Conservation (phyloP, 495 filamentous ascomycete species). For the Thermochaetoides thermophila region DNA sequence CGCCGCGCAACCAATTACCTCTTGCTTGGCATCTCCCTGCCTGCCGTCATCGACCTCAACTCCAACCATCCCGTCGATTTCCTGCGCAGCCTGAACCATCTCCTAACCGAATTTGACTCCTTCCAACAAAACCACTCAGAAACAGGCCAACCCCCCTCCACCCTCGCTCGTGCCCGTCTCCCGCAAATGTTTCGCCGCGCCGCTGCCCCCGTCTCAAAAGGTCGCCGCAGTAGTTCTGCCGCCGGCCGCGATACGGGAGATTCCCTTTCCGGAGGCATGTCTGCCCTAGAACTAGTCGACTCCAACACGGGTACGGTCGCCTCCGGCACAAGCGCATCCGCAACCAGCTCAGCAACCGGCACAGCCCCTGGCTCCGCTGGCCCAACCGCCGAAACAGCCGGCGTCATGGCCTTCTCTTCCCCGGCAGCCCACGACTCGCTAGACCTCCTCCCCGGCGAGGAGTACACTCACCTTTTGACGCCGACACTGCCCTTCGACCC, state of each 20-base stretch:
- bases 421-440: slow-evolving; percentile 28
- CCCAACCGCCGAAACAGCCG: slow-evolving; percentile 11
- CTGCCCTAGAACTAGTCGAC: too few species aligned
- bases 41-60: slow-evolving; percentile 76
- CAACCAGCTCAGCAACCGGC: slow-evolving; percentile 41
- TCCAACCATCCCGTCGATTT: slow-evolving; percentile 64
- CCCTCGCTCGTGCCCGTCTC: slow-evolving; percentile 60
- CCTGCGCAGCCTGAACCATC: slow-evolving; percentile 68
- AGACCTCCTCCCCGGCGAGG: slow-evolving; percentile 50
- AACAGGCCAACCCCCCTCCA: slow-evolving; percentile 52
- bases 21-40: slow-evolving; percentile 80
- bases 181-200: slow-evolving; percentile 82
- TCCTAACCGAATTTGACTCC: slow-evolving; percentile 82
- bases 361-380: background rate
- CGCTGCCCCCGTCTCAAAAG: slow-evolving; percentile 33
- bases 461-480: slow-evolving; percentile 77
- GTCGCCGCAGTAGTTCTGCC: slow-evolving; percentile 52
- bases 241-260: slow-evolving; percentile 15
- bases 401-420: slow-evolving; percentile 33
- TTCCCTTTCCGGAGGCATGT: background rate
- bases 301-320: background rate
- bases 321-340: background rate
- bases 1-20: slow-evolving; percentile 85
- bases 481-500: slow-evolving; percentile 93
- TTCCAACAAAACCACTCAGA: slow-evolving; percentile 77